These are phyloP conservation scores for Psilocybe tampanensis DNA, from an alignment of 768 basidiomycete genomes.

Conservation along the genomic window DNA sequence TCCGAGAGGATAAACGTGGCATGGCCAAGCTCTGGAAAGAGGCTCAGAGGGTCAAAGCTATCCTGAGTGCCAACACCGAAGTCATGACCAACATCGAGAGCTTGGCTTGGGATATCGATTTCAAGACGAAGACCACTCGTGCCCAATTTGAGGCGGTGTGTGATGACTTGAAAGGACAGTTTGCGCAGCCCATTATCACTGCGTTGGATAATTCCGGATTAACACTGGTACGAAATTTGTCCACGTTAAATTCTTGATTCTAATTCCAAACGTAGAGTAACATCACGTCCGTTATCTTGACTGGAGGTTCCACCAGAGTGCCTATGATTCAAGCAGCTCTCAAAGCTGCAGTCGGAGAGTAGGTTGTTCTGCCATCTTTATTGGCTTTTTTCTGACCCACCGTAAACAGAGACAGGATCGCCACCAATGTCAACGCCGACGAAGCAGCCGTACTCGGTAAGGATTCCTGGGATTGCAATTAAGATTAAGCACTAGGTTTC, in stretches of 20 bases:
- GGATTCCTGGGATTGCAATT: background rate
- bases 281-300: conserved; percentile 88
- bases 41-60: conserved; percentile 85
- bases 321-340: conserved; percentile 92
- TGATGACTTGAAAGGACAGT: conserved; percentile 62
- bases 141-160: conserved; percentile 78
- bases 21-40: conserved; percentile 97
- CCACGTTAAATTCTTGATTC: background rate
- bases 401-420: conserved; percentile 69
- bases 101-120: conserved; percentile 88
- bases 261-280: conserved; percentile 54
- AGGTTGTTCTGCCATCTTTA: conserved; percentile 29
- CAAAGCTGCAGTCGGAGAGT: conserved; percentile 77
- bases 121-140: conserved; percentile 76
- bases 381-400: background rate
- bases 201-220: conserved; percentile 71
- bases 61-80: conserved; percentile 91
- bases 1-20: conserved; percentile 75
- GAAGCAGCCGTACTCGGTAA: conserved; percentile 86
- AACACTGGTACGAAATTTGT: conserved; percentile 50
- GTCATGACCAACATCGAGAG: conserved; percentile 85
- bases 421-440: conserved; percentile 95
- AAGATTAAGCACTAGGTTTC: background rate
- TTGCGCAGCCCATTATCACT: conserved; percentile 72
- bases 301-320: conserved; percentile 86